Conservation (phyloP, 2,329 filamentous ascomycete genomes). For the Claviceps sp. region DNA sequence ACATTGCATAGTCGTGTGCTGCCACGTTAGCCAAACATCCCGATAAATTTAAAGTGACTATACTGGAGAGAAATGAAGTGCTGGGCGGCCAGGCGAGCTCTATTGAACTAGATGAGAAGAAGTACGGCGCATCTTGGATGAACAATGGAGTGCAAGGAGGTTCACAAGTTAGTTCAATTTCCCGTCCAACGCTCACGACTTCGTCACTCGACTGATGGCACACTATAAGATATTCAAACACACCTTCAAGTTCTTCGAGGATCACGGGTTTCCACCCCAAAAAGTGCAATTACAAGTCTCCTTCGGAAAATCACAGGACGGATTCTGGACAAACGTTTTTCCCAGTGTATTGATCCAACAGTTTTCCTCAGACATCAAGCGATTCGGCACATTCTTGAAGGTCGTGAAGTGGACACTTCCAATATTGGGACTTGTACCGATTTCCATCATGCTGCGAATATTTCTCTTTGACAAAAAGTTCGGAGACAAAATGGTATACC, state of each 20-base stretch:
- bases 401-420: slow-evolving; percentile 47
- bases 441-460: slow-evolving; percentile 51
- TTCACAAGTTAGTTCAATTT: slow-evolving; percentile 16
- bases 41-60: slow-evolving; percentile 50
- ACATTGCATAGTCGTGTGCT: slow-evolving; percentile 40
- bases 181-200: no score
- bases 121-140: slow-evolving; percentile 45
- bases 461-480: slow-evolving; percentile 60
- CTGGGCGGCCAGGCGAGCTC: slow-evolving; percentile 50
- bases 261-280: slow-evolving; percentile 41
- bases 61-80: slow-evolving; percentile 45
- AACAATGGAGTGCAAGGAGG: slow-evolving; percentile 54
- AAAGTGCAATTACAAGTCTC: slow-evolving; percentile 49
- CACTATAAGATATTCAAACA: slow-evolving; percentile 47
- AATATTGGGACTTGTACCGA: slow-evolving; percentile 45
- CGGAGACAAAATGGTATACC: slow-evolving; percentile 55
- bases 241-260: slow-evolving; percentile 50
- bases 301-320: slow-evolving; percentile 44
- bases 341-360: slow-evolving; percentile 43
- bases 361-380: slow-evolving; percentile 41
- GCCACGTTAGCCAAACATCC: slow-evolving; percentile 52
- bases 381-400: slow-evolving; percentile 41
- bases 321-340: slow-evolving; percentile 55
- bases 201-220: background rate
- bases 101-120: slow-evolving; percentile 41